Percentiles rank a stretch among this genome's conserved stretches.
phyloP scores from a whole-genome alignment of 495 filamentous ascomycete genomes.

The Penicillium egyptiacum region DNA sequence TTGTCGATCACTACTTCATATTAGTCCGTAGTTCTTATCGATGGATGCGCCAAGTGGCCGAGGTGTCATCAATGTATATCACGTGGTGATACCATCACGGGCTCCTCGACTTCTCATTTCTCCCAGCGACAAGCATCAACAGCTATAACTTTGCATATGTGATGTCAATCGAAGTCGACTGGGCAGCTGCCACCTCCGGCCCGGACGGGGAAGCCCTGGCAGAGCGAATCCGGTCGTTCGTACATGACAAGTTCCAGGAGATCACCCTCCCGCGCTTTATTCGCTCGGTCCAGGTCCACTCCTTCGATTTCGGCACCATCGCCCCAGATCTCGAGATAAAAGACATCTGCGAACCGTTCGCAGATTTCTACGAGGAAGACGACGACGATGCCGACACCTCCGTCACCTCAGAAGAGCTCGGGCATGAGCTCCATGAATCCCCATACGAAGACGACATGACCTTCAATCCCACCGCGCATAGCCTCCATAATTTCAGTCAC shows the following conservation, averaged over 20 bases:
- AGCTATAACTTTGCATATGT: constrained; percentile 36
- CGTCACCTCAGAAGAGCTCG: constrained; percentile 44
- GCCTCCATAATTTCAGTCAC: constrained; percentile 25
- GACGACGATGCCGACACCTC: constrained; percentile 47
- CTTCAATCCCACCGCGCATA: constrained; percentile 25
- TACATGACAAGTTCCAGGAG: constrained; percentile 92
- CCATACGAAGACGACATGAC: constrained; percentile 39
- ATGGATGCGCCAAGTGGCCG: background rate
- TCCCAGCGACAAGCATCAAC: constrained; percentile 5
- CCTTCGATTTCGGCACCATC: constrained; percentile 86
- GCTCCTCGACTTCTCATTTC: background rate
- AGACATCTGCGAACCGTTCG: constrained; percentile 91
- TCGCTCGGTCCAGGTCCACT: constrained; percentile 89
- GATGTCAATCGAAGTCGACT: constrained; percentile 98
- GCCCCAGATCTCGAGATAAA: constrained; percentile 87
- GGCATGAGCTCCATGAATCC: constrained; percentile 30
- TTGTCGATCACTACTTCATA: too few relatives aligned
- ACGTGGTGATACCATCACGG: constrained; percentile 14
- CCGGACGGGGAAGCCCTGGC: constrained; percentile 81
- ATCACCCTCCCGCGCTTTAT: constrained; percentile 92
- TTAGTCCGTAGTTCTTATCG: background rate
- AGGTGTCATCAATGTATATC: constrained; percentile 1
- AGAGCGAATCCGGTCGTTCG: constrained; percentile 83
- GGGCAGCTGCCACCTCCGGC: constrained; percentile 87
- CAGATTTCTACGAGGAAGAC: constrained; percentile 94